Conservation (phyloP, 2,329 filamentous ascomycete genomes). For the Ceratocystiopsis sp. region DNA sequence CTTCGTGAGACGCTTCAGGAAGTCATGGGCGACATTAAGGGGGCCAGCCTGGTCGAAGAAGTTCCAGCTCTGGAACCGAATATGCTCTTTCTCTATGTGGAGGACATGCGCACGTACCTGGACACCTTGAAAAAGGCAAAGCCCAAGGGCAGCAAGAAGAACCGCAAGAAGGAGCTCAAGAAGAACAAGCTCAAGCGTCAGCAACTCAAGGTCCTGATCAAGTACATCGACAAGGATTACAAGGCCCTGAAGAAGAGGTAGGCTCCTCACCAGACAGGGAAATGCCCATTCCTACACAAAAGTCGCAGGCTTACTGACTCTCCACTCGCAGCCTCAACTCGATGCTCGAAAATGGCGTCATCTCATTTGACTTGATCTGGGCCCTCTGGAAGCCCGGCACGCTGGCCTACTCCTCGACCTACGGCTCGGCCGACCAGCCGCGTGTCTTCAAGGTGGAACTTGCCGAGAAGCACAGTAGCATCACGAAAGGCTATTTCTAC, state of each 20-base stretch:
- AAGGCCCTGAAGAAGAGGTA: conserved; percentile 51
- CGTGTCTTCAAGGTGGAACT: conserved; percentile 70
- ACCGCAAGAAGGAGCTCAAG: conserved; percentile 44
- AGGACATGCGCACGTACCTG: conserved; percentile 50
- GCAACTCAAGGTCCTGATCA: conserved; percentile 44
- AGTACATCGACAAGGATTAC: conserved; percentile 46
- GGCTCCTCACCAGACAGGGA: conserved; percentile 1
- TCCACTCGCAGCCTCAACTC: conserved; percentile 45
- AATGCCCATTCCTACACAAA: too few relatives aligned
- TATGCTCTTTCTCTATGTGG: conserved; percentile 57
- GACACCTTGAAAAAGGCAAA: conserved; percentile 47
- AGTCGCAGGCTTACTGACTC: not conserved
- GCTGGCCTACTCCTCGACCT: conserved; percentile 60
- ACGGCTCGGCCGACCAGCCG: conserved; percentile 59
- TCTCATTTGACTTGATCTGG: conserved; percentile 81
- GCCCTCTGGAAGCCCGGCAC: conserved; percentile 79
- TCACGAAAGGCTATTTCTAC: conserved; percentile 61
- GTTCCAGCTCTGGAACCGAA: conserved; percentile 58
- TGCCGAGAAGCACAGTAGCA: conserved; percentile 49
- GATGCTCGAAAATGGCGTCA: conserved; percentile 63
- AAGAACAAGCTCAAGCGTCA: conserved; percentile 39
- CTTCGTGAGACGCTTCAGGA: conserved; percentile 54
- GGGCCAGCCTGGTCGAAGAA: conserved; percentile 65
- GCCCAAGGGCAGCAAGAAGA: conserved; percentile 30
- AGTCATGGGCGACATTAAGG: conserved; percentile 60